phyloP scores from a whole-genome alignment of 495 filamentous ascomycete species.

The Aspergillus bridgeri region DNA sequence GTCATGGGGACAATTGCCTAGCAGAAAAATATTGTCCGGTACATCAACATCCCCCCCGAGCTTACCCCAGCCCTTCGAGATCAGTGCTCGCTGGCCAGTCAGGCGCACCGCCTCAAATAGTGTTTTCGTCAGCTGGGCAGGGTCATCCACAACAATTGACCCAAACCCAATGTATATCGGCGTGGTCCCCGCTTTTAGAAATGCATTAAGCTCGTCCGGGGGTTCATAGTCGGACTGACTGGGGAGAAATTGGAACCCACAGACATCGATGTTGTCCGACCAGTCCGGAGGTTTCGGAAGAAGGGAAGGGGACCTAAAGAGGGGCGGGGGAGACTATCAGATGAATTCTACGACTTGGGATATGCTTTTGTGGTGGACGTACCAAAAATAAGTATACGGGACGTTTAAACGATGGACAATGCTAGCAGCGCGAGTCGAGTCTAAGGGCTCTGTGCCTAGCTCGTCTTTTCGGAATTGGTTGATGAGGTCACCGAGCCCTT shows the following conservation, averaged over 20 bases:
- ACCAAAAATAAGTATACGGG: conserved; percentile 79
- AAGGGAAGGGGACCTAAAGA: conserved; percentile 70
- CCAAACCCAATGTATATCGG: conserved; percentile 79
- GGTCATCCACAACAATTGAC: conserved; percentile 73
- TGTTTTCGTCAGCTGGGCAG: conserved; percentile 56
- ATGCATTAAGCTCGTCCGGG: conserved; percentile 54
- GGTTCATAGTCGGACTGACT: conserved; percentile 58
- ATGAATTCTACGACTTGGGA: neutral
- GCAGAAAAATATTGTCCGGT: conserved; percentile 64
- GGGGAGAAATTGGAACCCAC: conserved; percentile 67
- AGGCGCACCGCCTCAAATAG: conserved; percentile 64
- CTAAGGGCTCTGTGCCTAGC: conserved; percentile 65
- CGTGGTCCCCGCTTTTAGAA: conserved; percentile 60
- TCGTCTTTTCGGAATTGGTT: conserved; percentile 65
- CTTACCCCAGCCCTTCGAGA: conserved; percentile 76
- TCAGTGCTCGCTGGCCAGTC: conserved; percentile 62
- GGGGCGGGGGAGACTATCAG: too few species aligned
- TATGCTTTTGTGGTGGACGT: neutral
- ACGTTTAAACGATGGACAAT: conserved; percentile 60
- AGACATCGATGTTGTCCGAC: conserved; percentile 63
- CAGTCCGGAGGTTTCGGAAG: conserved; percentile 76
- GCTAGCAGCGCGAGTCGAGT: conserved; percentile 62
- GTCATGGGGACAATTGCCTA: conserved; percentile 75
- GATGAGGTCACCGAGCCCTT: conserved; percentile 72
- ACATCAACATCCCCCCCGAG: conserved; percentile 60